Evolutionary conservation across 2,329 filamentous ascomycete genomes (phyloP).

Genomic region (Rutstroemia sp.): DNA sequence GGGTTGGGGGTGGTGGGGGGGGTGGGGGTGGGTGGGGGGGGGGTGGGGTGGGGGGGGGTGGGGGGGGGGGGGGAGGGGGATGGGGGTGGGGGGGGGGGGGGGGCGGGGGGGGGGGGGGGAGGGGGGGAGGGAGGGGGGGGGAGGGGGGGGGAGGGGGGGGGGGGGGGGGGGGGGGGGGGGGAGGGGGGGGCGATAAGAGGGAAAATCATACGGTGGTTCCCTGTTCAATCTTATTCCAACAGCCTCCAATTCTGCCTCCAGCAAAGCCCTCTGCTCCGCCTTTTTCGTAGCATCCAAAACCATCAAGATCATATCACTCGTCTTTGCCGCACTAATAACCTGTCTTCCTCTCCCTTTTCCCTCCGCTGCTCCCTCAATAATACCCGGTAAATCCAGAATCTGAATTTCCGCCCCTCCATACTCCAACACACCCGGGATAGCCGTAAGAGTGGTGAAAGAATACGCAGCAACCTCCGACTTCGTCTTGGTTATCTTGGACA

Average conservation of each 20-base stretch:
- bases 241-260: conserved; percentile 89
- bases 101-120: too few species aligned
- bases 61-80: too few species aligned
- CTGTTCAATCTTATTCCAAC: conserved; percentile 92
- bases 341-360: conserved; percentile 93
- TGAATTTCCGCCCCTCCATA: conserved; percentile 98
- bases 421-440: conserved; percentile 93
- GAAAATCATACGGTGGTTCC: conserved; percentile 65
- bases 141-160: too few species aligned
- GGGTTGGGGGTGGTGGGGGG: too few species aligned
- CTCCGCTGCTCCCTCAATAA: conserved; percentile 93
- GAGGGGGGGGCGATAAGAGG: too few species aligned
- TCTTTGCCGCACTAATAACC: conserved; percentile 97
- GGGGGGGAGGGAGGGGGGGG: too few species aligned
- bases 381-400: conserved; percentile 92
- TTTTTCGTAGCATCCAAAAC: conserved; percentile 93
- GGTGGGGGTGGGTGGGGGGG: too few species aligned
- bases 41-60: too few species aligned
- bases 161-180: too few species aligned
- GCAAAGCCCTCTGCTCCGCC: conserved; percentile 79
- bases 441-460: conserved; percentile 93
- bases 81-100: too few species aligned
- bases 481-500: conserved; percentile 99
- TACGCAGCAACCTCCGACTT: conserved; percentile 94
- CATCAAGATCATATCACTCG: conserved; percentile 95